These are phyloP conservation scores for Diplodia sapinea DNA, from an alignment of 2,329 filamentous ascomycete species.

Conservation along the genomic window DNA sequence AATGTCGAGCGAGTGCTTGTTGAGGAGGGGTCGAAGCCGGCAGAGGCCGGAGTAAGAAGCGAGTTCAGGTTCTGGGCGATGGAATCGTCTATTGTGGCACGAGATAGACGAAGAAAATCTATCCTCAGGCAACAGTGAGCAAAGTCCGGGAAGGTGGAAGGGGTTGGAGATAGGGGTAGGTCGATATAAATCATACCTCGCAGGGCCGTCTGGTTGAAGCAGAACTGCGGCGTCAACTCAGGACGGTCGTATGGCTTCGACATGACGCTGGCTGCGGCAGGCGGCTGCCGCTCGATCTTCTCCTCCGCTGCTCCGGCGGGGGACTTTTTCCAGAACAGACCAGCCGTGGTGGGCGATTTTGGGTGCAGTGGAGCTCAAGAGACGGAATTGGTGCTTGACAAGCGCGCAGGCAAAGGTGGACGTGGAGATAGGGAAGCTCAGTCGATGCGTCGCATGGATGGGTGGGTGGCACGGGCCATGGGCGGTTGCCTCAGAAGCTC, in stretches of 20 bases:
- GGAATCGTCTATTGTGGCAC: slow-evolving; percentile 85
- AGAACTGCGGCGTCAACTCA: slow-evolving; percentile 55
- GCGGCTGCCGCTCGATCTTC: slow-evolving; percentile 7
- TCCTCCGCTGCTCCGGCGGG: slow-evolving; percentile 22
- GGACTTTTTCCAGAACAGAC: slow-evolving; percentile 32
- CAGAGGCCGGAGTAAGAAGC: slow-evolving; percentile 73
- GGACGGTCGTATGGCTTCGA: slow-evolving; percentile 50
- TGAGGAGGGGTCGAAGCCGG: slow-evolving; percentile 78
- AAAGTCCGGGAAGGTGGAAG: background rate
- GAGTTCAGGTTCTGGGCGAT: slow-evolving; percentile 94
- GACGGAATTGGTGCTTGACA: background rate
- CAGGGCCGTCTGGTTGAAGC: slow-evolving; percentile 58
- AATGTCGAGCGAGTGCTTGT: slow-evolving; percentile 68
- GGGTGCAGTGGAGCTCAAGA: background rate
- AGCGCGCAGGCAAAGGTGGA: background rate
- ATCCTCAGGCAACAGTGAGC: slow-evolving; percentile 28
- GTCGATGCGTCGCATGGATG: slow-evolving; percentile 18
- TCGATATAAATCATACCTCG: slow-evolving; percentile 47
- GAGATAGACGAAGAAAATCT: slow-evolving; percentile 92
- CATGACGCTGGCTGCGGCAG: slow-evolving; percentile 40
- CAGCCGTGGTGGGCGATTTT: slow-evolving; percentile 29
- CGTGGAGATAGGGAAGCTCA: background rate
- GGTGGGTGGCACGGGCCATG: background rate
- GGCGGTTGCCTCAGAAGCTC: no score
- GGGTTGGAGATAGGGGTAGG: background rate